Conservation (phyloP, 345 rosid species). For the Laguncularia racemosa region DNA sequence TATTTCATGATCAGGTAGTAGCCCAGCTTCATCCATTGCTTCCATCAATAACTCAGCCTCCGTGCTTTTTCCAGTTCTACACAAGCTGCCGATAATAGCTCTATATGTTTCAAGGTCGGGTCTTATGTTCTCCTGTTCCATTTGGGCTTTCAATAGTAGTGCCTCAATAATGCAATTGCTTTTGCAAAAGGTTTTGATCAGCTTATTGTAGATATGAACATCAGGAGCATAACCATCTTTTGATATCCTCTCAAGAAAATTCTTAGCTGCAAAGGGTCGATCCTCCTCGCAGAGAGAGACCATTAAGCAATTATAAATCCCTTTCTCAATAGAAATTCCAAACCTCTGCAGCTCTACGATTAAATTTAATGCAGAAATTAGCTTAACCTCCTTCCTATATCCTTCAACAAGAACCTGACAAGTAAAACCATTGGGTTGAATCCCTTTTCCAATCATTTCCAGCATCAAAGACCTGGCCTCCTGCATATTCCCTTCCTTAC, state of each 20-base stretch:
- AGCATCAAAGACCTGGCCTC: conserved; percentile 48
- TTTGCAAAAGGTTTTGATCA: conserved; percentile 50
- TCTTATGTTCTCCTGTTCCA: conserved; percentile 20
- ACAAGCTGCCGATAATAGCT: conserved; percentile 51
- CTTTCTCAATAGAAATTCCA: conserved; percentile 34
- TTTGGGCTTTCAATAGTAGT: conserved; percentile 47
- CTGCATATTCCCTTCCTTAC: conserved; percentile 58
- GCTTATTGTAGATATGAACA: conserved; percentile 28
- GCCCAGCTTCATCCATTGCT: conserved; percentile 52
- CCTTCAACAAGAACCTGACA: conserved; percentile 56
- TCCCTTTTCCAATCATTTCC: conserved; percentile 60
- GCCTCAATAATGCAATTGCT: conserved; percentile 38
- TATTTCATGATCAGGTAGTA: conserved; percentile 45
- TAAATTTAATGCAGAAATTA: conserved; percentile 72
- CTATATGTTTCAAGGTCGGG: conserved; percentile 28
- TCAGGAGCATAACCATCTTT: conserved; percentile 36
- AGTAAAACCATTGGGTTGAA: conserved; percentile 53
- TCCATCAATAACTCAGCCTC: conserved; percentile 54
- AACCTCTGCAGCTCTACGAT: conserved; percentile 58
- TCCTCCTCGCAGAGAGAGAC: conserved; percentile 51
- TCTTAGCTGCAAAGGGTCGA: conserved; percentile 85
- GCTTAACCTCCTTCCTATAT: conserved; percentile 38
- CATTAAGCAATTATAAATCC: conserved; percentile 42
- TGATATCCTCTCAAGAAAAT: conserved; percentile 37
- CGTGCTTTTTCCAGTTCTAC: conserved; percentile 32